Base-by-base conservation (phyloP, 305 asterid genomes). In the Ajuga reptans region DNA sequence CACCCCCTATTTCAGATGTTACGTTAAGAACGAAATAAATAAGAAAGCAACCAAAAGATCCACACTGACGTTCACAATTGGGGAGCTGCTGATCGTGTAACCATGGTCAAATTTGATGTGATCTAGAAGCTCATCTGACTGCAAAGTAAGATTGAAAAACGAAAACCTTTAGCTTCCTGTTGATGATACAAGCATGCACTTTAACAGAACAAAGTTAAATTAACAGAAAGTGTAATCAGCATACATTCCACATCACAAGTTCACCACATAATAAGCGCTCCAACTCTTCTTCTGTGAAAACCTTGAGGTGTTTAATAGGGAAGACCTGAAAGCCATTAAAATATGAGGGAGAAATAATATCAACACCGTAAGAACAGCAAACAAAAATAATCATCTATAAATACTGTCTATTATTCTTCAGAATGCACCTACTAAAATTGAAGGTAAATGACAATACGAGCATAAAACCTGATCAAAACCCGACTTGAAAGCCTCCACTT, bases 91-190 rank as follows among this genome's bases (percentile, higher is more conserved):
- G 17, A 86, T 78, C 27, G 99, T 91, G 89, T 87, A 94, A 7
- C 99, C 99, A 66, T 94, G 99, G 79, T 94, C 99, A 50, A 89
- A 94, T 79, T 94, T 94, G 82, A 94, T 78, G 83, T 89, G 93
- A 79, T 94, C 96, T 84, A 77, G 61, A 57, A 94, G 89, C 63
- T 84, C 90, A 10, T 81, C 90, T 4, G 95, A 75, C 99, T 91
- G 86, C 50, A 80, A 63, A 41, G 66, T 15, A 14, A 27, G 21
- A 21, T 10, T 15, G 36, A 69, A 8, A 65, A 42, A 42, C 36
- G 65, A 69, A 47, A 77, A 8, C 43, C 36, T 21, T 72, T 15
- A 73, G 50, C 33, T 72, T 47, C 59, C 14, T 17, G 17, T 18
- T 17, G 39, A 41, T 36, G 39, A 72, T 21, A 63, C 50, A 68